phyloP scores from a whole-genome alignment of 2,329 filamentous ascomycete species.

The Colletotrichum cuscutae region DNA sequence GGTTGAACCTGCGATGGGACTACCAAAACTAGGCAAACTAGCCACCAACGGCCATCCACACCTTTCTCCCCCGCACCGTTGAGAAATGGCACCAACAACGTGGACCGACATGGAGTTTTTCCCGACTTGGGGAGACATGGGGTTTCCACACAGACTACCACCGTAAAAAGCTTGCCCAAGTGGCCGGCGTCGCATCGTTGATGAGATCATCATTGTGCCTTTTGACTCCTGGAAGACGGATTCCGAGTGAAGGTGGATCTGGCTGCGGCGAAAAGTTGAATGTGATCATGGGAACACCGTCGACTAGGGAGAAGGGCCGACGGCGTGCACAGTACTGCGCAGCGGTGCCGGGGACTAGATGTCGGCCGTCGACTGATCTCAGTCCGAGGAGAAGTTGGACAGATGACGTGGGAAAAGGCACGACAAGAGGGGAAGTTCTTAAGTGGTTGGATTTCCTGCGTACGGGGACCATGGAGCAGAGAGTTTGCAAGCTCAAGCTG shows the following conservation, averaged over 20 bases:
- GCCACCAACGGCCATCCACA: not conserved
- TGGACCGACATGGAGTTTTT: not conserved
- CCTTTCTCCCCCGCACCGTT: slow-evolving; percentile 2
- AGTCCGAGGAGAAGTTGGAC: not conserved
- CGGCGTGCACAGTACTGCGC: not conserved
- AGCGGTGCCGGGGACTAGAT: not conserved
- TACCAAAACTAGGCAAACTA: not conserved
- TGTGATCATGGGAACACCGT: slow-evolving; percentile 1
- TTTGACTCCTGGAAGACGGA: not conserved
- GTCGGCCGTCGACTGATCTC: not conserved
- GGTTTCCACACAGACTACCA: slow-evolving; percentile 2
- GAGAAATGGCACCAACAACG: not conserved
- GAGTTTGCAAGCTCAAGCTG: not conserved
- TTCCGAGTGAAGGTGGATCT: not conserved
- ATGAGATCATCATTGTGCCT: slow-evolving; percentile 8
- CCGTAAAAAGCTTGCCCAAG: not conserved
- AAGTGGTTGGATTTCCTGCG: not conserved
- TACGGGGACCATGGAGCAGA: not conserved
- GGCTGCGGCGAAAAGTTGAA: not conserved
- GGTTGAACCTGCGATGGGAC: not conserved
- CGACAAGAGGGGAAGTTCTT: not conserved
- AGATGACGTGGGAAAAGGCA: not conserved
- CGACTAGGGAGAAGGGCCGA: slow-evolving; percentile 1
- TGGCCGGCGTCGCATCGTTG: not conserved
- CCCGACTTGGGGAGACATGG: not conserved